These are phyloP conservation scores for Botryotinia convoluta DNA, from an alignment of 2,329 filamentous ascomycete species.

Conservation along the genomic window DNA sequence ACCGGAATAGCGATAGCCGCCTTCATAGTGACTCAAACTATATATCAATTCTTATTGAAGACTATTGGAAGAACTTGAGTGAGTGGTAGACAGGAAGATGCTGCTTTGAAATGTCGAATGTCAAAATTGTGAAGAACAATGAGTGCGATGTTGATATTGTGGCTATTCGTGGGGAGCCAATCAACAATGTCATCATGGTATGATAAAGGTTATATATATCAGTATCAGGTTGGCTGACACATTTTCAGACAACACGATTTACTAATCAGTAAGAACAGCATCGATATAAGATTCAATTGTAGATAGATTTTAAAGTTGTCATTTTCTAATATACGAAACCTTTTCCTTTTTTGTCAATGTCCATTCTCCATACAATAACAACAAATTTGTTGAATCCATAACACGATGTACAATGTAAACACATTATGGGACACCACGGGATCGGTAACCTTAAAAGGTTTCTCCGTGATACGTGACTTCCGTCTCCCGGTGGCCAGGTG, in stretches of 20 bases:
- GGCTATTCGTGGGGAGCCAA: neutral
- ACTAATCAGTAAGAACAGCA: neutral
- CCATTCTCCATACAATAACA: neutral
- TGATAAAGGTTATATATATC: neutral
- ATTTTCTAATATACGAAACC: neutral
- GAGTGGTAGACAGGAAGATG: neutral
- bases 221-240: neutral
- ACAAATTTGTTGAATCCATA: neutral
- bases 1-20: conserved; percentile 55
- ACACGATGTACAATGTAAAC: too few relatives aligned
- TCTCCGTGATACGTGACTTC: neutral
- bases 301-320: neutral
- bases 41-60: neutral
- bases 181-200: neutral
- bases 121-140: conserved; percentile 4
- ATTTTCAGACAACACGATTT: neutral
- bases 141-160: neutral
- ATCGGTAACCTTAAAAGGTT: neutral
- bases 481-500: neutral
- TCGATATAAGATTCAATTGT: neutral
- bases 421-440: neutral
- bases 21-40: conserved; percentile 47
- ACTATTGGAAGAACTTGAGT: neutral
- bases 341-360: neutral
- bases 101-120: neutral